Percentiles rank a stretch among this genome's conserved stretches.
Conservation (phyloP, 2,329 filamentous ascomycete species). For the Phyllosticta citribraziliensis region DNA sequence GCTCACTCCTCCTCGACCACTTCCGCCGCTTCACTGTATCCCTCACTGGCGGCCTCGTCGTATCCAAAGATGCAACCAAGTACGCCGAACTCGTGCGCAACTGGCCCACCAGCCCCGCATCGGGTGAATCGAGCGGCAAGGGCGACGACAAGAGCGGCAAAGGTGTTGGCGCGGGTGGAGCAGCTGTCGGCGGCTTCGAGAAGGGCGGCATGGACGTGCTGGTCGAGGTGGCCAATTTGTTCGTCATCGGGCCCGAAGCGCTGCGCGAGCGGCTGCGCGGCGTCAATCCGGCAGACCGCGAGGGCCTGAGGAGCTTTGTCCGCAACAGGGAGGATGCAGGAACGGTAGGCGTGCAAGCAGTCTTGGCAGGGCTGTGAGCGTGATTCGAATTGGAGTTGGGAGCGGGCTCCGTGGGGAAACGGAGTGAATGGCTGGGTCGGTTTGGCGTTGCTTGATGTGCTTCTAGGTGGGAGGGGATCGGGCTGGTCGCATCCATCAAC, state of each 20-base stretch:
- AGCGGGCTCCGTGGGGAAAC: too few species aligned
- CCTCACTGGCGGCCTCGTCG: slow-evolving; percentile 85
- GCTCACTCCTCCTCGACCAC: slow-evolving; percentile 75
- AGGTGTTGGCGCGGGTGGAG: slow-evolving; percentile 20
- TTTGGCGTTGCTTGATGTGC: not conserved
- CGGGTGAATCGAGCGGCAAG: slow-evolving; percentile 54
- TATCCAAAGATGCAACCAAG: slow-evolving; percentile 90
- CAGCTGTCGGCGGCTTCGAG: slow-evolving; percentile 39
- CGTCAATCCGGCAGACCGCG: slow-evolving; percentile 32
- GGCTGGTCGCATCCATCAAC: not conserved
- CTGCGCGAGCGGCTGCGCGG: slow-evolving; percentile 41
- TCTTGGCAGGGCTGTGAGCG: slow-evolving; percentile 54
- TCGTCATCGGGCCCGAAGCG: slow-evolving; percentile 68
- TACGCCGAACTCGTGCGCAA: slow-evolving; percentile 79
- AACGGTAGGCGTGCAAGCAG: slow-evolving; percentile 71
- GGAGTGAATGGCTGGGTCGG: not conserved
- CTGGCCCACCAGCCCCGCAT: slow-evolving; percentile 47
- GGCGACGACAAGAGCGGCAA: slow-evolving; percentile 13
- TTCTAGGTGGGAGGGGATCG: not conserved
- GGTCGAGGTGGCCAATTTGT: slow-evolving; percentile 87
- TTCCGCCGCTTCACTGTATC: slow-evolving; percentile 92
- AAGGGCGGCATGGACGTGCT: slow-evolving; percentile 62
- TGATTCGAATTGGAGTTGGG: not conserved
- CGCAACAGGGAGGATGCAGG: slow-evolving; percentile 74
- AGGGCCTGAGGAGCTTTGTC: slow-evolving; percentile 71